Base-by-base conservation (phyloP, 208 protist species). In the Naegleria lovaniensis region DNA sequence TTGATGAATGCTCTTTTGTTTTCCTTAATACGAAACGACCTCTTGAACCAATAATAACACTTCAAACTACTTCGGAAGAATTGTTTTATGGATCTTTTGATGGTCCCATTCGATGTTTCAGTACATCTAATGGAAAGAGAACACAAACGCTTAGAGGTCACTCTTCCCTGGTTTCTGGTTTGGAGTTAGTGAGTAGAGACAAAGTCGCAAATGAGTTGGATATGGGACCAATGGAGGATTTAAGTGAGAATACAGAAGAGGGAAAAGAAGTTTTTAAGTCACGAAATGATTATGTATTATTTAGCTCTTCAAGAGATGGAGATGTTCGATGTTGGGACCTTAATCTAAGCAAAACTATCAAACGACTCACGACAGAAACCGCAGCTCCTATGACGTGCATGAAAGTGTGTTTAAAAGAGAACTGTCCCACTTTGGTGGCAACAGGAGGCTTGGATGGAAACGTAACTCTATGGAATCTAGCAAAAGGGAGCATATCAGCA, bases 71-170 rank as follows among this genome's bases (percentile, higher is more conserved):
- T 0, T 29, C 15, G 29, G 83, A 87, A 7, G 83, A 52, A 38
- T 87, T 87, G 5, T 87, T 87, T n/a, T 87, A 87, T 87, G 83
- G 83, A 40, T 87, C 83, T 5, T 51, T 51, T 29, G 83, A 87
- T 51, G 83, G 83, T 11, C 39, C 83, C 0, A 51, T 87, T 87
- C 29, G 83, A 51, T 87, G 29, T 40, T 87, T 87, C 29, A 51
- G 33, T 51, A 29, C 33, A 5, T 51, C 15, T 29, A 87, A 51
- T 19, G 83, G 83, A n/a, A 87, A 51, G 29, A 87, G 83, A 87
- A 87, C 83, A 40, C 83, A 87, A 87, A 51, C 33, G 1, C 40
- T 51, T 15, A 41, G 83, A 52, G 83, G 83, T 36, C 83, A 87
- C 33, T 13, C 6, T 40, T 40, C 83, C 5, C 41, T 29, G 15